Conservation (phyloP, 768 basidiomycete species). For the Stropharia rugosoannulata region DNA sequence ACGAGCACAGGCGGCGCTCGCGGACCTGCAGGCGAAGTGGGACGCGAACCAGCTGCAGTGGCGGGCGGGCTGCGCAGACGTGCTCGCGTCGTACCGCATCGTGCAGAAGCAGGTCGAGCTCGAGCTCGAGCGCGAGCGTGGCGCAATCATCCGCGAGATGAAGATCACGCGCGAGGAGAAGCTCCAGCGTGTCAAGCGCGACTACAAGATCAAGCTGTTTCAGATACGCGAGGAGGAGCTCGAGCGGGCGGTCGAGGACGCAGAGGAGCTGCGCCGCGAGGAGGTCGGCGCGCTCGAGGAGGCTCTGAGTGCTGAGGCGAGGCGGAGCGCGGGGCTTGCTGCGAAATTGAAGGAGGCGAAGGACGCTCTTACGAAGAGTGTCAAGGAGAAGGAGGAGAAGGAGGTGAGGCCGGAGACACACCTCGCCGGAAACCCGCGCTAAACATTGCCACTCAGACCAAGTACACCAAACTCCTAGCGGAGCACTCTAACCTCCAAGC, state of each 20-base stretch:
- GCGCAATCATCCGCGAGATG: conserved; percentile 51
- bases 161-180: conserved; percentile 57
- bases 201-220: conserved; percentile 68
- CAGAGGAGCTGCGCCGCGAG: conserved; percentile 42
- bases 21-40: conserved; percentile 47
- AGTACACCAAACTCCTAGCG: conserved; percentile 42
- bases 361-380: conserved; percentile 35
- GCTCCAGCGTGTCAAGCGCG: conserved; percentile 57
- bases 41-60: conserved; percentile 54
- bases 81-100: conserved; percentile 64
- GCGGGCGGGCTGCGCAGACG: conserved; percentile 60
- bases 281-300: conserved; percentile 39
- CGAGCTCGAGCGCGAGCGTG: conserved; percentile 53
- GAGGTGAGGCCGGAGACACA: conserved; percentile 35
- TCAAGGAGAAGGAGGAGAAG: conserved; percentile 42
- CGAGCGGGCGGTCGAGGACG: conserved; percentile 47
- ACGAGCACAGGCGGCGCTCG: conserved; percentile 40
- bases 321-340: conserved; percentile 29
- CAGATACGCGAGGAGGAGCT: conserved; percentile 62
- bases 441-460: conserved; percentile 26
- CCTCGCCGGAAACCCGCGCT: background rate
- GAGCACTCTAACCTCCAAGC: conserved; percentile 50
- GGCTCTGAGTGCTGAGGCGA: conserved; percentile 44
- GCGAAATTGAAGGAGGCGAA: conserved; percentile 38
- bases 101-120: conserved; percentile 58